These are phyloP conservation scores for Vigna unguiculata DNA, from an alignment of 306 rosid genomes.

Conservation along the genomic window DNA sequence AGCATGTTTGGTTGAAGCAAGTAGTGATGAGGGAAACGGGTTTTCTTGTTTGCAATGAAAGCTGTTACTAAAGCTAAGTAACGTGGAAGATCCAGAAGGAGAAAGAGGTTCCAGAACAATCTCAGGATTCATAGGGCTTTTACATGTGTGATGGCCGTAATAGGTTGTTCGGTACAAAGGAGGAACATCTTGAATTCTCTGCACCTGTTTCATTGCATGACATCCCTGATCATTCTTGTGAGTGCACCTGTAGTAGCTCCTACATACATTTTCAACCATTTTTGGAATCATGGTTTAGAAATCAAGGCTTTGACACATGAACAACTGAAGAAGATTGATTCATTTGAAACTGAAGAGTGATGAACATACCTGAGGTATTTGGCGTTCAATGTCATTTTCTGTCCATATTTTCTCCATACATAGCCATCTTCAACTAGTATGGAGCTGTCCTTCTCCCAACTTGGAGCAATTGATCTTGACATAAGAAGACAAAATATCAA, in stretches of 20 bases:
- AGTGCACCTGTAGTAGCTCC: slow-evolving; percentile 70
- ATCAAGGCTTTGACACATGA: too few relatives aligned
- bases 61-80: slow-evolving; percentile 34
- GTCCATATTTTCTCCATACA: slow-evolving; percentile 77
- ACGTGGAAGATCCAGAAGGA: slow-evolving; percentile 2
- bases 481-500: slow-evolving; percentile 16
- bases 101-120: slow-evolving; percentile 34
- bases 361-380: slow-evolving; percentile 48
- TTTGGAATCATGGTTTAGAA: background rate
- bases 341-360: background rate
- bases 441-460: slow-evolving; percentile 47
- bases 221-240: slow-evolving; percentile 65
- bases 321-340: too few relatives aligned
- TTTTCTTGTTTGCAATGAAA: background rate
- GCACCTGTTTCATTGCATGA: slow-evolving; percentile 70
- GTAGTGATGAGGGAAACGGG: slow-evolving; percentile 1
- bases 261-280: slow-evolving; percentile 6
- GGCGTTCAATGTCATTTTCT: slow-evolving; percentile 50
- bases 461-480: slow-evolving; percentile 32
- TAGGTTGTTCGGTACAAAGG: slow-evolving; percentile 53
- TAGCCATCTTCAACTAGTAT: slow-evolving; percentile 54
- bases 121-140: slow-evolving; percentile 41
- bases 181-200: slow-evolving; percentile 56
- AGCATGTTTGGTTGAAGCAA: slow-evolving; percentile 5
- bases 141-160: slow-evolving; percentile 57